Conservation (phyloP, 2,329 filamentous ascomycete species). For the Zasmidium cellare region DNA sequence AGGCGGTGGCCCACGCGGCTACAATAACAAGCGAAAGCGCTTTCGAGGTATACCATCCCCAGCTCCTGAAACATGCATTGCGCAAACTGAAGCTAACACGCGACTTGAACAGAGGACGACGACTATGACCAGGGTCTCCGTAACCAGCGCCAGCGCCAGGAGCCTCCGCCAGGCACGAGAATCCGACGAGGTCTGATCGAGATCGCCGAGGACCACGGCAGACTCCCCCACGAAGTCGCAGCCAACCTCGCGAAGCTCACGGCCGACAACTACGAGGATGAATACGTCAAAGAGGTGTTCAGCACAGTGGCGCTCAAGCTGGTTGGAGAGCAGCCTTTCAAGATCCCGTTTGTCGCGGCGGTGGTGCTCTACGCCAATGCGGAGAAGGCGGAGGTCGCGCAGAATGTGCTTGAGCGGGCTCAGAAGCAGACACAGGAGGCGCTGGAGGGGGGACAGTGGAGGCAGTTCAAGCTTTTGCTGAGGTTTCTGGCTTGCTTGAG, state of each 20-base stretch:
- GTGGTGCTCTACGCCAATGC: constrained; percentile 78
- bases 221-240: constrained; percentile 77
- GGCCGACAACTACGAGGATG: constrained; percentile 82
- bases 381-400: constrained; percentile 71
- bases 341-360: constrained; percentile 91
- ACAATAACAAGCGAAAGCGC: constrained; percentile 71
- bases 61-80: constrained; percentile 19
- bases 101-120: constrained; percentile 63
- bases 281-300: constrained; percentile 72
- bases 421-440: constrained; percentile 64
- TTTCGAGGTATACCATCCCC: constrained; percentile 63
- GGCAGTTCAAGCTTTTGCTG: constrained; percentile 84
- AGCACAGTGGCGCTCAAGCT: constrained; percentile 73
- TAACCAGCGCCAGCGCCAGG: constrained; percentile 70
- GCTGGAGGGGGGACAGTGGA: constrained; percentile 76
- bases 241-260: constrained; percentile 72
- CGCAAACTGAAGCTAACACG: constrained; percentile 1
- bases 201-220: constrained; percentile 78
- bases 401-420: constrained; percentile 67
- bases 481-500: constrained; percentile 89
- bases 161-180: constrained; percentile 62
- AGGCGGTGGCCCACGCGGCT: constrained; percentile 38
- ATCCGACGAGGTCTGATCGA: constrained; percentile 76
- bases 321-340: constrained; percentile 88
- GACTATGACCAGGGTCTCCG: constrained; percentile 73